phyloP scores from a whole-genome alignment of 371 early-diverging fungal species.

The Amoeboradix gromovi region DNA sequence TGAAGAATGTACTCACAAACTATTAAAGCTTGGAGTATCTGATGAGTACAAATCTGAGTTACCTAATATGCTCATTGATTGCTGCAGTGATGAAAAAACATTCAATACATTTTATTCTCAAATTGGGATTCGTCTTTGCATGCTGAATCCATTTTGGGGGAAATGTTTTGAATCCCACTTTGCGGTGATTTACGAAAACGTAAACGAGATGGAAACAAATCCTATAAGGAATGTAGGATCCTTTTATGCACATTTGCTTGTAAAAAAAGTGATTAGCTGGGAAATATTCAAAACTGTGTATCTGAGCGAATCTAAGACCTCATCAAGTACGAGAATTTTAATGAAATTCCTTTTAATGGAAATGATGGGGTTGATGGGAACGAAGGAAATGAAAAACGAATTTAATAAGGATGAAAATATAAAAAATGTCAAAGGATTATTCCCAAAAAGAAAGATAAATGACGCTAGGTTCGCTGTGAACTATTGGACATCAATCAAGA shows the following conservation, averaged over 20 bases:
- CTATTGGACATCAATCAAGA: conserved; percentile 73
- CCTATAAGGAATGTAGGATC: conserved; percentile 68
- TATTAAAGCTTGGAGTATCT: conserved; percentile 48
- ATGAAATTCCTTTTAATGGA: conserved; percentile 78
- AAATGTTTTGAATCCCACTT: conserved; percentile 36
- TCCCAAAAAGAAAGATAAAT: conserved; percentile 59
- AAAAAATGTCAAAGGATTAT: conserved; percentile 29
- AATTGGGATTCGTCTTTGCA: conserved; percentile 74
- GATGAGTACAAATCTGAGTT: conserved; percentile 66
- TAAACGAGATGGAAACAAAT: conserved; percentile 35
- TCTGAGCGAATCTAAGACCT: conserved; percentile 68
- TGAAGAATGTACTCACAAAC: conserved; percentile 83
- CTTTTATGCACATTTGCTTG: conserved; percentile 61
- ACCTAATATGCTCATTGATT: conserved; percentile 82
- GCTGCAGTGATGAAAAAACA: conserved; percentile 78
- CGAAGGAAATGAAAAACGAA: conserved; percentile 39
- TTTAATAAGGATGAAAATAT: conserved; percentile 17
- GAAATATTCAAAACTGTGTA: conserved; percentile 39
- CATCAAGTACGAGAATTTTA: conserved; percentile 84
- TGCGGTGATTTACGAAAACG: conserved; percentile 56
- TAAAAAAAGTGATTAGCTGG: conserved; percentile 60
- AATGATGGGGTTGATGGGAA: conserved; percentile 48
- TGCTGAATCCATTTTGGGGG: conserved; percentile 45
- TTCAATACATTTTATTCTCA: conserved; percentile 73
- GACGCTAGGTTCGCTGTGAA: conserved; percentile 86